Base-by-base conservation (phyloP, 108 stramenopile genomes). In the Nitzschia palea region DNA sequence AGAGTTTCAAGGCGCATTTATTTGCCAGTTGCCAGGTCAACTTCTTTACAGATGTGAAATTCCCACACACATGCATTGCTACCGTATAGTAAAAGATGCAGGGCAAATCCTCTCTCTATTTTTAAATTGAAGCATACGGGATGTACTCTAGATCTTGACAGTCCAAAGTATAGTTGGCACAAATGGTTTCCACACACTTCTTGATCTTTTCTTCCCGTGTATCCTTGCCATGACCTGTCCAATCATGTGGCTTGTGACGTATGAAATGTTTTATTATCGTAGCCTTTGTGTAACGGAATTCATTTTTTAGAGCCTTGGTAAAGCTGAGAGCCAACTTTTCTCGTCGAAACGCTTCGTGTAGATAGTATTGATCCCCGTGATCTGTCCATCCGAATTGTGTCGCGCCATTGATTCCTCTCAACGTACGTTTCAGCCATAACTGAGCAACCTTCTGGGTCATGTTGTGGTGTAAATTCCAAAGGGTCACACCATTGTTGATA, bases 391-490 rank as follows among this genome's bases (percentile, higher is more conserved):
- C 62, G 40, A 28, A 36, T 1, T 12, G 2, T 0, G 33, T 20
- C 33, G 37, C 31, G 1, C 34, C 36, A 37, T 40, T 35, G 5
- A 54, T 10, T 9, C 36, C 53, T 28, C 22, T 53, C 2, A 14
- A 5, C 15, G 53, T 55, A 3, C 53, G 53, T 43, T 55, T 55
- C 2, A 55, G 23, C 65, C 65, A 67, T 17, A 27, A 14, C 53
- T 67, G 34, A 12, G 35, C 32, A 29, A 55, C 22, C 20, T 42
- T 55, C 25, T 15, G 17, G 0, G 53, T 55, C 5, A 22, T 14
- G 1, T 36, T 22, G 10, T 67, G 65, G 0, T 36, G 18, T 27
- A 67, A 44, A 55, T 67, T 67, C 65, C 65, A 67, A 26, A 67
- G 32, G 8, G 65, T 67, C 5, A 67, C 31, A 43, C 52, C 65